Conservation (phyloP, 2,329 filamentous ascomycete genomes). For the Hysterium pulicare region DNA sequence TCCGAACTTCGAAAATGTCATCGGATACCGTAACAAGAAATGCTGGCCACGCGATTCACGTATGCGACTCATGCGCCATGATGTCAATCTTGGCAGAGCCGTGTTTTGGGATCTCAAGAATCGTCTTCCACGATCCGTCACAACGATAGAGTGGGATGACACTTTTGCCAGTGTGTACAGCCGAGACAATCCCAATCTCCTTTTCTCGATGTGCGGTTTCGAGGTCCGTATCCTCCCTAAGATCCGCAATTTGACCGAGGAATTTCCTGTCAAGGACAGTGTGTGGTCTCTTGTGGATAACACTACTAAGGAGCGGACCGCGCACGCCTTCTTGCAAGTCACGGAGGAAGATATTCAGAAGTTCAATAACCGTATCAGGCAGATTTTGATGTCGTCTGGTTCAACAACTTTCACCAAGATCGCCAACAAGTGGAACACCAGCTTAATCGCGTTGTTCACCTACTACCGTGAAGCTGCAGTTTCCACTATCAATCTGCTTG, state of each 20-base stretch:
- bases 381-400: conserved; percentile 99
- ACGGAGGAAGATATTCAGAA: conserved; percentile 98
- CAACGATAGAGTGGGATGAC: conserved; percentile 98
- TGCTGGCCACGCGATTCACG: conserved; percentile 97
- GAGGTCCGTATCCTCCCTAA: conserved; percentile 96
- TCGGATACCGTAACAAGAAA: conserved; percentile 98
- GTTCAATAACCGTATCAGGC: conserved; percentile 97
- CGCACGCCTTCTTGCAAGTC: conserved; percentile 94
- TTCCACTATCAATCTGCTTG: conserved; percentile 86
- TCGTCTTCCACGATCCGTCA: conserved; percentile 86
- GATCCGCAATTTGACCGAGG: conserved; percentile 89
- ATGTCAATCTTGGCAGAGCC: conserved; percentile 94
- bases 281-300: conserved; percentile 98
- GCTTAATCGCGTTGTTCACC: conserved; percentile 92
- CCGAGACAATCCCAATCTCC: conserved; percentile 90
- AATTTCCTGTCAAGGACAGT: conserved; percentile 96
- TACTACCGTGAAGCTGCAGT: conserved; percentile 98
- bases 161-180: conserved; percentile 98
- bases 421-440: conserved; percentile 99
- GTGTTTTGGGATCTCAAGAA: conserved; percentile 99
- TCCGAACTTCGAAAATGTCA: conserved; percentile 98
- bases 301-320: conserved; percentile 92
- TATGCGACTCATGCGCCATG: conserved; percentile 97
- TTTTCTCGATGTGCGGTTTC: conserved; percentile 98
- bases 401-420: conserved; percentile 99